Evolutionary conservation across 2,329 filamentous ascomycete species (phyloP).

Genomic region (Fusarium dimerum): DNA sequence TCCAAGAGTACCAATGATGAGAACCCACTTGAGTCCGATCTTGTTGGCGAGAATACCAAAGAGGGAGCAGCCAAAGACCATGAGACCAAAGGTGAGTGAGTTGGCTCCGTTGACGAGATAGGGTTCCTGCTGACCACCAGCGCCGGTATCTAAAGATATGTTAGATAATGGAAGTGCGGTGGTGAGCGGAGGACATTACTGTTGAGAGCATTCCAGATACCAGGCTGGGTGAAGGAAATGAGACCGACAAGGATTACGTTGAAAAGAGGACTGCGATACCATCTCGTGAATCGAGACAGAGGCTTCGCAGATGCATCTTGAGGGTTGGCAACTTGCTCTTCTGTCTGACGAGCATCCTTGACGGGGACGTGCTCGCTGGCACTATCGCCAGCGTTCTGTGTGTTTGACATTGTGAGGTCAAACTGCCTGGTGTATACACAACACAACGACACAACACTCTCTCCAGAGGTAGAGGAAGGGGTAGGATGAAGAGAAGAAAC

Average conservation of each 20-base stretch:
- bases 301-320: constrained; percentile 16
- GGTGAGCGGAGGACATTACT: constrained; percentile 14
- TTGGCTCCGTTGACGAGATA: constrained; percentile 40
- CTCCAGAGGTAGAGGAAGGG: too few species aligned
- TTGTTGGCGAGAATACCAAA: constrained; percentile 49
- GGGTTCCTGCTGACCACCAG: constrained; percentile 53
- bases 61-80: constrained; percentile 45
- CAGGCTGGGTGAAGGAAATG: constrained; percentile 53
- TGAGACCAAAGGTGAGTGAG: constrained; percentile 38
- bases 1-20: constrained; percentile 47
- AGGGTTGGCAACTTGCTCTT: constrained; percentile 6
- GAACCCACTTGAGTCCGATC: constrained; percentile 48
- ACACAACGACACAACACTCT: too few species aligned
- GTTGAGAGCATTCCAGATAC: constrained; percentile 59
- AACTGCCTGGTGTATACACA: too few species aligned
- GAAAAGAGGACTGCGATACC: constrained; percentile 40
- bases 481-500: too few species aligned
- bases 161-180: not conserved
- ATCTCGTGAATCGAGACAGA: constrained; percentile 23
- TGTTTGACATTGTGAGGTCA: constrained; percentile 11
- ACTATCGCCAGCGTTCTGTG: constrained; percentile 9
- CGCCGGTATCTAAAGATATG: constrained; percentile 42
- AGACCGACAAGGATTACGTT: constrained; percentile 54
- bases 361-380: constrained; percentile 16
- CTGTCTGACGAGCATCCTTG: constrained; percentile 9